Conservation (phyloP, 2,329 filamentous ascomycete genomes). For the Lasiodiplodia sp. region DNA sequence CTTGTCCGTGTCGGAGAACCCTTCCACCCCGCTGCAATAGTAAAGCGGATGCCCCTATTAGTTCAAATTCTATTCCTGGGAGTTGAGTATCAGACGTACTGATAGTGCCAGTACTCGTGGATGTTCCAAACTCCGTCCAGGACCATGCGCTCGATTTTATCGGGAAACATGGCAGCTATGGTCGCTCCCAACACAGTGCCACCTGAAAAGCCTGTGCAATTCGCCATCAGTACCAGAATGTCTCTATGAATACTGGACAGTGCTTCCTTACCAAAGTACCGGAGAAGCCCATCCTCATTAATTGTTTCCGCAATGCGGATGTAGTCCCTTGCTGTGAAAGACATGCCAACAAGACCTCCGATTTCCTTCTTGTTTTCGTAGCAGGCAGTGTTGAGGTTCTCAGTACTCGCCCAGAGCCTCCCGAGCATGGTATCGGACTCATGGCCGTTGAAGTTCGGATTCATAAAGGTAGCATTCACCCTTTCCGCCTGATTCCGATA, state of each 20-base stretch:
- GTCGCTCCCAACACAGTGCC: slow-evolving; percentile 56
- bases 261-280: slow-evolving; percentile 1
- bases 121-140: slow-evolving; percentile 53
- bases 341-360: slow-evolving; percentile 51
- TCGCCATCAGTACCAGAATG: slow-evolving; percentile 44
- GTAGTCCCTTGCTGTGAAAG: slow-evolving; percentile 55
- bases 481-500: slow-evolving; percentile 10
- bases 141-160: slow-evolving; percentile 51
- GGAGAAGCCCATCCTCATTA: slow-evolving; percentile 48
- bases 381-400: slow-evolving; percentile 30
- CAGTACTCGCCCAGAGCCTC: slow-evolving; percentile 30
- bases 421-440: slow-evolving; percentile 32
- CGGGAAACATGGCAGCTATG: slow-evolving; percentile 55
- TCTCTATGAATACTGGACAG: not conserved
- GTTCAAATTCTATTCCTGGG: not conserved
- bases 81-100: slow-evolving; percentile 30
- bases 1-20: not conserved
- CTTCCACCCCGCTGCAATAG: not conserved
- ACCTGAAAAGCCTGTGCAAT: slow-evolving; percentile 48
- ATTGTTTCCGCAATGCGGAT: slow-evolving; percentile 55
- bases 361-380: slow-evolving; percentile 36
- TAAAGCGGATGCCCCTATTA: not conserved
- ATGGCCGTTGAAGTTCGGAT: slow-evolving; percentile 17
- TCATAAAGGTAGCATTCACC: not conserved
- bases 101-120: slow-evolving; percentile 56